Conservation (phyloP, 2,329 filamentous ascomycete genomes). For the Penicillium digitatum region DNA sequence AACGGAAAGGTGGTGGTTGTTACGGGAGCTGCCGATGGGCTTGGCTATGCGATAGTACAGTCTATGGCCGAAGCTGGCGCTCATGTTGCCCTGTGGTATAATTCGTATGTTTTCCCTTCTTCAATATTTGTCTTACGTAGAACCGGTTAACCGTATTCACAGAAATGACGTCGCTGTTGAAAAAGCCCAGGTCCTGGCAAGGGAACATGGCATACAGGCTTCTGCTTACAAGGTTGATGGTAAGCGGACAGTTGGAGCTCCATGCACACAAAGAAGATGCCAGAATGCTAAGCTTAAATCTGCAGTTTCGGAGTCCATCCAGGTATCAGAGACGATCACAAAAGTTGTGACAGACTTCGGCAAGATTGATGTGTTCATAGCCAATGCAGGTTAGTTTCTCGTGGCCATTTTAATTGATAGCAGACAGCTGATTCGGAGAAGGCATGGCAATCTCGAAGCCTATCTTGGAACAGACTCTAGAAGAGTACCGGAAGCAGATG, state of each 20-base stretch:
- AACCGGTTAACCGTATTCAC: neutral
- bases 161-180: conserved; percentile 37
- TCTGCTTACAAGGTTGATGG: conserved; percentile 45
- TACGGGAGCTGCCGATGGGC: conserved; percentile 47
- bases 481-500: conserved; percentile 52
- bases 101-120: conserved; percentile 26
- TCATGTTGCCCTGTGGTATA: conserved; percentile 43
- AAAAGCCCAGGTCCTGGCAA: conserved; percentile 35
- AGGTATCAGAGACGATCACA: conserved; percentile 34
- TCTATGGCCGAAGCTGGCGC: conserved; percentile 47
- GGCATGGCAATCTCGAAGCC: conserved; percentile 54
- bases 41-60: conserved; percentile 46
- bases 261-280: neutral
- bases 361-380: conserved; percentile 44
- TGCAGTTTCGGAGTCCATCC: conserved; percentile 42
- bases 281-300: neutral
- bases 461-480: conserved; percentile 51
- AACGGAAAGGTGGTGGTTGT: conserved; percentile 42
- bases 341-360: conserved; percentile 42
- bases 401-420: neutral
- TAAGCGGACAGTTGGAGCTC: conserved; percentile 3
- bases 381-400: conserved; percentile 39
- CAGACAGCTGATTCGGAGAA: conserved; percentile 11
- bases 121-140: no score
- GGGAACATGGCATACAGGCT: conserved; percentile 37